Evolutionary conservation across 1,284 basidiomycete genomes (phyloP), one percentile per base, ranked within the genome.

Genomic region (Ceratorhiza oryzae-sativae): DNA sequence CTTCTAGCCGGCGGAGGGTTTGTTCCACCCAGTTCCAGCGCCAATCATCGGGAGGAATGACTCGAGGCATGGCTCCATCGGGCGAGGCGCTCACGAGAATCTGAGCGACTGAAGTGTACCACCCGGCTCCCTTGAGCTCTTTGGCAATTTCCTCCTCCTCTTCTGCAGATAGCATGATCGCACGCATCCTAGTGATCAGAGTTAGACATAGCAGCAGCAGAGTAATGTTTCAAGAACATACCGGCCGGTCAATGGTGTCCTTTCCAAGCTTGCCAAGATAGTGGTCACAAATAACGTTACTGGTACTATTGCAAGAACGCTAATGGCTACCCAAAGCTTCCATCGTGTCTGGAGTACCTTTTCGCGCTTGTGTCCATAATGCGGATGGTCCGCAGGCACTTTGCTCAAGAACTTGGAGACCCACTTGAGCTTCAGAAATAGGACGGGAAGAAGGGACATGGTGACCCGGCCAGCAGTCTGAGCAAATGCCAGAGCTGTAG

Each of bases 141-240:
- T 83, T 79, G 18, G 92, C 88, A 46, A 97, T 92, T 20, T 88
- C 87, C 56, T 95, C 92, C 78, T 97, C 94, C 80, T 96, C 94
- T 76, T 94, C 92, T 0, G 94, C 92, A 0, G 93, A 95, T 9
- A 97, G 85, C 13, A 95, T 84, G 73, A 97, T 95, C 73, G 94
- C 80, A 63, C 94, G 85, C 91, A 90, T 93, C 76, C 93, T 92
- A 72, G 6, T 13, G 59, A 20, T 51, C 13, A 32, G 13, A 72
- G 30, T 51, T 18, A 34, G n/a, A 10, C 8, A n/a, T 42, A 13
- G 18, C 1, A n/a, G 3, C 30, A 36, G 15, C 8, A 10, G 15
- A 10, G 20, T 9, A 30, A 2, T 18, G 34, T 53, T 27, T 6
- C 51, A 25, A 23, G 8, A 15, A 79, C 86, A 65, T 74, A 92